Evolutionary conservation across 1,284 basidiomycete species (phyloP), one percentile per base, ranked within the genome.

Genomic region (Hemileia vastatrix): DNA sequence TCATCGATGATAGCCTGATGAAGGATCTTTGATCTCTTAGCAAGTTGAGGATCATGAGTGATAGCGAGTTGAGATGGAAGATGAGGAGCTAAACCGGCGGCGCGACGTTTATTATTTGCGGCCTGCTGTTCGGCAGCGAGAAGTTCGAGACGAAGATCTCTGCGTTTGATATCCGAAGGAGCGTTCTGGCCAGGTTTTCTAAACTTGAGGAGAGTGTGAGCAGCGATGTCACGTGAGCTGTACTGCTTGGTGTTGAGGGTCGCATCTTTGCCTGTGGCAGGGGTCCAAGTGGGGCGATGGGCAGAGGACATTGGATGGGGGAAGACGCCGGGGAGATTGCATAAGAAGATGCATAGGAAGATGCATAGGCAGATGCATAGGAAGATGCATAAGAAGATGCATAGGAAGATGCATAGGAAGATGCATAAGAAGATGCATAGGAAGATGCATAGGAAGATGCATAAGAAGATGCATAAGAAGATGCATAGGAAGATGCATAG

Each of bases 131-230:
- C 92, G 0, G 92, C 91, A 2, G 78, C 80, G 43, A 88, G 76
- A 19, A 96, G 80, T 68, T 96, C 91, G 1, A 85, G 82, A 32
- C 88, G 82, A 57, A 96, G 77, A 74, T 96, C 91, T 24, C 83
- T 81, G 67, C 85, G 85, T 65, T 82, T 80, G 3, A 93, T 84
- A 68, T 95, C 92, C 1, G 48, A 24, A 8, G 53, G 23, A 18
- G 67, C 66, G 24, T 67, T 68, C 63, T 75, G 72, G 13, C 71
- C 71, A 5, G 70, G 67, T 66, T 71, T 59, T 77, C 92, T 84
- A 78, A 95, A 96, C 80, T 96, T 96, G 67, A 96, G 85, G 77
- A 93, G 93, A 1, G 91, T 96, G 76, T 95, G 88, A 3, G 88
- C 81, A 2, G 92, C 88, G 81, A 94, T 87, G 74, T 93, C 89